Conservation (phyloP, 2,329 filamentous ascomycete species). For the Ceratocystis destructans region DNA sequence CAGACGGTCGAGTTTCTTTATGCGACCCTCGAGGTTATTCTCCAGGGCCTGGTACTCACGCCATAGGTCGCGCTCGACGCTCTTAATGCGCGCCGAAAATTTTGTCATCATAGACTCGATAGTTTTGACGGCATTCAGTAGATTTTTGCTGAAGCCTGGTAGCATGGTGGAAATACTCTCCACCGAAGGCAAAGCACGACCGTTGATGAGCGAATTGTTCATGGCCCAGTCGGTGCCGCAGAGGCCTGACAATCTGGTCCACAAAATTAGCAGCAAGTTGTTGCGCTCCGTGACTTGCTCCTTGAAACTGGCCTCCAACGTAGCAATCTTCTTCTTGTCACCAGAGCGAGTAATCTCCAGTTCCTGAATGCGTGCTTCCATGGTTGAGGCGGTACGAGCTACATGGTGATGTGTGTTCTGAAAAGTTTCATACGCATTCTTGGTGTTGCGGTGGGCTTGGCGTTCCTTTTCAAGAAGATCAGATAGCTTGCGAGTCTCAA, state of each 20-base stretch:
- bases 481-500: constrained; percentile 71
- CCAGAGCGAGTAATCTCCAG: constrained; percentile 66
- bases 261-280: constrained; percentile 71
- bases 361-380: constrained; percentile 72
- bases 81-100: constrained; percentile 67
- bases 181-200: constrained; percentile 65
- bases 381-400: constrained; percentile 69
- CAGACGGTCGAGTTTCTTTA: constrained; percentile 75
- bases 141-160: constrained; percentile 77
- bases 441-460: constrained; percentile 69
- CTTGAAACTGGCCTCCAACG: constrained; percentile 65
- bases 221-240: constrained; percentile 90
- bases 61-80: constrained; percentile 78
- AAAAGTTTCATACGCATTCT: constrained; percentile 74
- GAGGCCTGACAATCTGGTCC: constrained; percentile 73
- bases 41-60: constrained; percentile 83
- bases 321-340: constrained; percentile 62
- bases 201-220: constrained; percentile 76
- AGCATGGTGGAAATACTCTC: constrained; percentile 78
- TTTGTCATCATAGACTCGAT: constrained; percentile 66
- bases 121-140: constrained; percentile 72
- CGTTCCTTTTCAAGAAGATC: constrained; percentile 89
- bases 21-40: constrained; percentile 60
- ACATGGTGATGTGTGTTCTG: constrained; percentile 80
- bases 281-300: constrained; percentile 86